Base-by-base conservation (phyloP, 2,329 filamentous ascomycete species). In the Gaeumannomyces tritici region DNA sequence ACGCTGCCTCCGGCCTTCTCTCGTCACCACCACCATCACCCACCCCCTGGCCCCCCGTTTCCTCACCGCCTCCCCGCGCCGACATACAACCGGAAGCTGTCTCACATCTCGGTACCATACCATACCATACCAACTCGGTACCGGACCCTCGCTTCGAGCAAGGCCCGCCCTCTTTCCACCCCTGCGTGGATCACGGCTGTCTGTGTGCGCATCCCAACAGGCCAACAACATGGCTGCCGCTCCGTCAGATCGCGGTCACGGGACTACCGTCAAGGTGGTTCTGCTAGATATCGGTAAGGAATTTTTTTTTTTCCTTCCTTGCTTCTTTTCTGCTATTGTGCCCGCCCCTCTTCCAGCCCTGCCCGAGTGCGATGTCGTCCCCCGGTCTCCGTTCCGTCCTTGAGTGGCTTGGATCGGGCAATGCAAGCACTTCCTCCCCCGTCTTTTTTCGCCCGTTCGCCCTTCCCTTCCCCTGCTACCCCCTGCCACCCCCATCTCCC, bases 231-330 rank as follows among this genome's bases (percentile, higher is more conserved):
- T 61, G 60, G 60, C 60, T n/a, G 12, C 59, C 28, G 24, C 55
- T 56, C 26, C 55, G 24, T 56, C 55, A 11, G 28, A 15, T 27
- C 24, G 5, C 55, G 55, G 4, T 21, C 29, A 28, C 56, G 21
- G 26, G 1, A 4, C 66, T 63, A 68, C 72, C 62, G 67, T 79
- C 61, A 79, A 79, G 69, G 77, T 80, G 47, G 75, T 83, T 68
- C 72, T 85, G 68, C 78, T 85, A 67, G 82, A 85, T 72, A 85
- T 85, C 71, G 83, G 83, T 85, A 77, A 78, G 68, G 61, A 62
- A 4, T 21, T n/a, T 56, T 24, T 6, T 29, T 56, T 59, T 13
- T 29, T 13, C 24, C 26, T 29, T 29, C 11, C 35, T 56, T 59
- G 35, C 35, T 13, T 28, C 26, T 29, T 29, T 31, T 33, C 47